Percentiles rank a stretch among this genome's conserved stretches.
These are phyloP conservation scores for Rhexocercosporidium sp. DNA, from an alignment of 2,329 filamentous ascomycete genomes.

Conservation along the genomic window DNA sequence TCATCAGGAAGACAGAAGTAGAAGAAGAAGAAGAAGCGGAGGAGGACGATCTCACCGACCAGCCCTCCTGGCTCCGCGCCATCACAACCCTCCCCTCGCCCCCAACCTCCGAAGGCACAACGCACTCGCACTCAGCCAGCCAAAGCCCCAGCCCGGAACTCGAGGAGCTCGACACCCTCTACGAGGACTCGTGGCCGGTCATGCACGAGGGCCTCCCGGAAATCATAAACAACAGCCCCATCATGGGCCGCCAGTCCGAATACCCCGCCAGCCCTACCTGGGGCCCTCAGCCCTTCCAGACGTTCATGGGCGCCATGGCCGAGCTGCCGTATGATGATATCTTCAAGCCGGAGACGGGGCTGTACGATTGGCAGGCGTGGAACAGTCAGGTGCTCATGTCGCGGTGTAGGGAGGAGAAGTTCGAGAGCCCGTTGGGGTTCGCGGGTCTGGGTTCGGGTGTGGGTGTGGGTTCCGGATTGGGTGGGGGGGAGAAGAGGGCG, in stretches of 20 bases:
- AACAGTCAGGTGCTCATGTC: conserved; percentile 39
- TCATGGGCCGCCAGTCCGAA: conserved; percentile 30
- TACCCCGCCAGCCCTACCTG: conserved; percentile 38
- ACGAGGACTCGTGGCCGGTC: conserved; percentile 39
- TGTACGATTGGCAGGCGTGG: conserved; percentile 42
- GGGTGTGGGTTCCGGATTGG: too few species aligned
- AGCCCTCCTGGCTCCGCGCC: conserved; percentile 27
- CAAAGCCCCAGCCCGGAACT: conserved; percentile 22
- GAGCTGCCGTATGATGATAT: conserved; percentile 42
- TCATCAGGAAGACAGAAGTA: neutral
- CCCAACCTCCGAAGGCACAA: conserved; percentile 31
- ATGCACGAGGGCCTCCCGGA: conserved; percentile 31
- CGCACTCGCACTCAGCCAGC: conserved; percentile 17
- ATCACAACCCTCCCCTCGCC: conserved; percentile 36
- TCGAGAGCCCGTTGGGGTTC: conserved; percentile 27
- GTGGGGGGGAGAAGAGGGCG: conserved; percentile 34
- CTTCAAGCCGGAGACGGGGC: conserved; percentile 38
- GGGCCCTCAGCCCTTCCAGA: conserved; percentile 40
- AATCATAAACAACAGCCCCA: conserved; percentile 26
- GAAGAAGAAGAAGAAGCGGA: too few species aligned
- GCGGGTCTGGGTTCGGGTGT: too few species aligned
- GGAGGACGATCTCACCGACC: conserved; percentile 9
- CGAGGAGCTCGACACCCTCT: conserved; percentile 38
- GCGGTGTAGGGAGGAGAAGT: conserved; percentile 41
- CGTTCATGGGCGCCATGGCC: conserved; percentile 41